phyloP scores from a whole-genome alignment of 176 grass and related monocot species.

The Musa schizocarpa region DNA sequence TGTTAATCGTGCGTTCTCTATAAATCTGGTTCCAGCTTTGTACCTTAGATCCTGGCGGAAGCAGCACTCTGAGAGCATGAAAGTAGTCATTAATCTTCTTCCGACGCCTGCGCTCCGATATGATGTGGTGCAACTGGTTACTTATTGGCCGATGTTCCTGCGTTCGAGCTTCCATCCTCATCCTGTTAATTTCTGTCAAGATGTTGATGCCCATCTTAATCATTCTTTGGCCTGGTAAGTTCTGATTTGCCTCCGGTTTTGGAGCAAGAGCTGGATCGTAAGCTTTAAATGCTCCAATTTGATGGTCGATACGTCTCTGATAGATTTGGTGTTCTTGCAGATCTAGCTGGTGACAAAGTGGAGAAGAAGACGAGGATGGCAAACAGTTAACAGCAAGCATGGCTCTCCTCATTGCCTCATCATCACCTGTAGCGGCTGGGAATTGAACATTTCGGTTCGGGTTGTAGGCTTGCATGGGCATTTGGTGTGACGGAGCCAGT shows the following conservation, averaged over 20 bases:
- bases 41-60: conserved; percentile 66
- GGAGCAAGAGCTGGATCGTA: not conserved
- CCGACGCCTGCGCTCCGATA: conserved; percentile 75
- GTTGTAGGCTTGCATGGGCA: not conserved
- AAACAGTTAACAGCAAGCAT: conserved; percentile 6
- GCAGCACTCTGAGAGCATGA: conserved; percentile 49
- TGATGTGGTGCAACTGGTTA: conserved; percentile 80
- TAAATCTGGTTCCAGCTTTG: not conserved
- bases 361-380: not conserved
- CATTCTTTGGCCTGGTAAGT: not conserved
- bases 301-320: not conserved
- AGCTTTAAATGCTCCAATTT: not conserved
- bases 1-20: too few species aligned
- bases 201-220: not conserved
- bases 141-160: not conserved
- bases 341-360: not conserved
- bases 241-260: not conserved
- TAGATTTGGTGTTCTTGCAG: not conserved
- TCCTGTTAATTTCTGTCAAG: not conserved
- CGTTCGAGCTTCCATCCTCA: not conserved
- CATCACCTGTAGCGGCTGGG: not conserved
- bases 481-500: not conserved
- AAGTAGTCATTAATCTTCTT: conserved; percentile 92
- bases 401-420: not conserved
- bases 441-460: not conserved